phyloP scores from a whole-genome alignment of 2,329 filamentous ascomycete genomes.

The Botrytis cinerea region DNA sequence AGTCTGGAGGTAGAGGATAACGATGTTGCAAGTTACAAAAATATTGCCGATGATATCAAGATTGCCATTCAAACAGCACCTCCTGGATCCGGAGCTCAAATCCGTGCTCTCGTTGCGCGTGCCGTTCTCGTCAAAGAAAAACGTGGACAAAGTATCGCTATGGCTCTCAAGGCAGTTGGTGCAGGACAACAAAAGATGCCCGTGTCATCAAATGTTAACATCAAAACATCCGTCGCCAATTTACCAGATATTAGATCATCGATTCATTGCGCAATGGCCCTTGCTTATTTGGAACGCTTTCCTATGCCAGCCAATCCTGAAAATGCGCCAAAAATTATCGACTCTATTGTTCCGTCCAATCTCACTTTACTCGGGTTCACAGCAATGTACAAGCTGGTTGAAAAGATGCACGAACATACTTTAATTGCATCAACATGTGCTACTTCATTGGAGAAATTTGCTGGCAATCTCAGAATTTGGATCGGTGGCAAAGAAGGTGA shows the following conservation, averaged over 20 bases:
- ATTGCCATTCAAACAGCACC: constrained; percentile 75
- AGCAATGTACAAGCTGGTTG: constrained; percentile 60
- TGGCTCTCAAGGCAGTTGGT: constrained; percentile 55
- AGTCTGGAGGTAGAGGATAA: constrained; percentile 60
- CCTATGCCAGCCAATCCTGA: constrained; percentile 46
- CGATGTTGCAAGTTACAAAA: constrained; percentile 45
- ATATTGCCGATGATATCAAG: constrained; percentile 55
- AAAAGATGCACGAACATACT: constrained; percentile 51
- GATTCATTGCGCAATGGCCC: constrained; percentile 60
- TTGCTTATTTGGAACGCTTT: constrained; percentile 57
- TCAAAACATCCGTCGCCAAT: constrained; percentile 47
- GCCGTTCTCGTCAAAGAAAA: constrained; percentile 57
- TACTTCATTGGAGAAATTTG: constrained; percentile 55
- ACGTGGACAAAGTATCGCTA: constrained; percentile 57
- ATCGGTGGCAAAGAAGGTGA: constrained; percentile 56
- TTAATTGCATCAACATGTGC: constrained; percentile 51
- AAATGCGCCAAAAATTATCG: constrained; percentile 51
- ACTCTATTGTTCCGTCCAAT: constrained; percentile 50
- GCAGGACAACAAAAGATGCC: constrained; percentile 41
- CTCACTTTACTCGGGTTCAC: constrained; percentile 58
- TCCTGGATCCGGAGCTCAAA: constrained; percentile 70
- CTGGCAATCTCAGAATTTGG: constrained; percentile 61
- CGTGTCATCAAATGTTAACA: constrained; percentile 49
- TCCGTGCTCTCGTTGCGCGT: constrained; percentile 60
- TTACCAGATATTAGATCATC: constrained; percentile 58